Percentiles rank a stretch among this genome's conserved stretches.
Evolutionary conservation across 768 basidiomycete genomes (phyloP).

Genomic region (Aureoboletus auriporus): DNA sequence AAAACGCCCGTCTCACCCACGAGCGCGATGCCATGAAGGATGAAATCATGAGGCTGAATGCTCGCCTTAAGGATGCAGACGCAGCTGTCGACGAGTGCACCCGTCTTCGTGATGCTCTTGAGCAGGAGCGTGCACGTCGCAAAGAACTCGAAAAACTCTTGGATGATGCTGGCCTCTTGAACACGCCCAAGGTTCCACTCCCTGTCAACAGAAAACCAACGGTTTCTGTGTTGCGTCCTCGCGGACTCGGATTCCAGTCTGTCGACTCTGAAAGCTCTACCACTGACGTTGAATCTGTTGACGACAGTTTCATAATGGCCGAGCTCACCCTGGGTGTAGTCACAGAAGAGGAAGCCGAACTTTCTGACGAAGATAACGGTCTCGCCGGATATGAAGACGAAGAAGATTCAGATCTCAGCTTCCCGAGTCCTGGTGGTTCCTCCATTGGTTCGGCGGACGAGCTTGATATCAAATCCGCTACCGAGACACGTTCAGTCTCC

Average conservation of each 20-base stretch:
- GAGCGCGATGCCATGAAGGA: conserved; percentile 30
- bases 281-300: conserved; percentile 65
- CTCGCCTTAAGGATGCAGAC: conserved; percentile 29
- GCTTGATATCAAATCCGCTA: conserved; percentile 17
- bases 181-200: conserved; percentile 39
- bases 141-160: conserved; percentile 53
- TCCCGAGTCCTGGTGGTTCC: conserved; percentile 43
- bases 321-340: conserved; percentile 53
- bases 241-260: conserved; percentile 52
- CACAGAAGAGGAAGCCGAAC: conserved; percentile 48
- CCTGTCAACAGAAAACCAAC: conserved; percentile 14
- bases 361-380: conserved; percentile 46
- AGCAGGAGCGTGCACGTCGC: conserved; percentile 38
- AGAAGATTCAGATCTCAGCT: conserved; percentile 50
- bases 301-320: conserved; percentile 38
- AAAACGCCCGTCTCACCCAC: conserved; percentile 20
- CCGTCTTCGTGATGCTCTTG: conserved; percentile 29
- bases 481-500: background rate
- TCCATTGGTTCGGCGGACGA: conserved; percentile 56
- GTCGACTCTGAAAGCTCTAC: conserved; percentile 61
- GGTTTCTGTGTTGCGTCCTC: conserved; percentile 29
- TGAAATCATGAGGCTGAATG: conserved; percentile 25
- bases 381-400: conserved; percentile 70
- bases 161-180: conserved; percentile 39
- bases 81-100: conserved; percentile 22